Evolutionary conservation across 1,284 basidiomycete genomes (phyloP).

Genomic region (Boletus holoroseus): DNA sequence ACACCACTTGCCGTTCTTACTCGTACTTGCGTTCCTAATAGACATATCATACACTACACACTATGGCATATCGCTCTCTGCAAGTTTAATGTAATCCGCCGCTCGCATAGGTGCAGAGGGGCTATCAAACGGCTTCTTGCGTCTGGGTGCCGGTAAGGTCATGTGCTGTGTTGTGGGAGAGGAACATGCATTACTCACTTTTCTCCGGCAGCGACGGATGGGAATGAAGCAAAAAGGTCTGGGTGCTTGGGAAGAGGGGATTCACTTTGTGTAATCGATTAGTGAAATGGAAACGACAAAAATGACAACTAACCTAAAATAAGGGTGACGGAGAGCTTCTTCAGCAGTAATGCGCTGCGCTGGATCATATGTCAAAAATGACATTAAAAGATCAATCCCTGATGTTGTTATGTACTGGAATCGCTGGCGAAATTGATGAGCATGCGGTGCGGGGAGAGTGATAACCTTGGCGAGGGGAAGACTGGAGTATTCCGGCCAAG

Average conservation of each 20-base stretch:
- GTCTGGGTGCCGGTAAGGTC: slow-evolving; percentile 39
- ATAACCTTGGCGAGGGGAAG: slow-evolving; percentile 80
- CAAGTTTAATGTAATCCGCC: slow-evolving; percentile 57
- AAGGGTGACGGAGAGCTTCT: slow-evolving; percentile 85
- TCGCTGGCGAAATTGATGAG: slow-evolving; percentile 64
- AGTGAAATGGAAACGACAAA: slow-evolving; percentile 2
- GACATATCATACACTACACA: not conserved
- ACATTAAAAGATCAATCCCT: slow-evolving; percentile 81
- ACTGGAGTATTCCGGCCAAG: slow-evolving; percentile 81
- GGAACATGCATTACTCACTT: slow-evolving; percentile 50
- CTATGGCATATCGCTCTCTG: slow-evolving; percentile 27
- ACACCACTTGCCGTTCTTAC: not conserved
- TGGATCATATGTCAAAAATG: slow-evolving; percentile 87
- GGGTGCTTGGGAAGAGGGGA: slow-evolving; percentile 94
- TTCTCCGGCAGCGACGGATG: slow-evolving; percentile 94
- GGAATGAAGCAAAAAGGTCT: slow-evolving; percentile 95
- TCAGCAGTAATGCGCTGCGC: slow-evolving; percentile 78
- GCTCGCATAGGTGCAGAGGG: slow-evolving; percentile 68
- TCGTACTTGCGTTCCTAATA: slow-evolving; percentile 1
- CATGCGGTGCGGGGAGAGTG: slow-evolving; percentile 72
- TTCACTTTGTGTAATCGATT: slow-evolving; percentile 52
- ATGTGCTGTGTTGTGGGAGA: not conserved
- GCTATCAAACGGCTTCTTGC: slow-evolving; percentile 69
- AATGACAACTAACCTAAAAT: slow-evolving; percentile 68
- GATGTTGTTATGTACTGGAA: slow-evolving; percentile 80